These are phyloP conservation scores for Solidago caesia DNA, from an alignment of 129 eudicot genomes.

Conservation along the genomic window DNA sequence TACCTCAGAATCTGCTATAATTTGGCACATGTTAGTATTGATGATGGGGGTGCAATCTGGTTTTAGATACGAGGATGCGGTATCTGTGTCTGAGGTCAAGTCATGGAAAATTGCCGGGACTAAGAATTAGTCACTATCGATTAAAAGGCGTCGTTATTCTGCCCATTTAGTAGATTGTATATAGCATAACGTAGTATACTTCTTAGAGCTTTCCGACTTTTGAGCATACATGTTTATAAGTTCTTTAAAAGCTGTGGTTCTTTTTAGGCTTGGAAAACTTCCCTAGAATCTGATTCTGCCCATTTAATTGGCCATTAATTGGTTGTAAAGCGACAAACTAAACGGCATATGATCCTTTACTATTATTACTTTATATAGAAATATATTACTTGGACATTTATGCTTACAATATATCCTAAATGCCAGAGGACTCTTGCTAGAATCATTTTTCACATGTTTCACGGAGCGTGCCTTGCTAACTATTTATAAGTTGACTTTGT, in stretches of 20 bases:
- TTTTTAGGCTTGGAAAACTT: slow-evolving; percentile 15
- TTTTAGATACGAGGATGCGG: background rate
- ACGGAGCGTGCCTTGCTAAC: background rate
- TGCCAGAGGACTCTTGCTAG: background rate
- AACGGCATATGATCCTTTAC: slow-evolving; percentile 40
- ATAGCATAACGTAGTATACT: background rate
- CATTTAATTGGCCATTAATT: slow-evolving; percentile 18
- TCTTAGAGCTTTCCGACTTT: background rate
- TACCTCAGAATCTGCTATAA: background rate
- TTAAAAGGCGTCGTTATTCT: background rate
- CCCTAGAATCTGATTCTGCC: slow-evolving; percentile 34
- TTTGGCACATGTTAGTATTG: slow-evolving; percentile 15
- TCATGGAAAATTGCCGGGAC: background rate
- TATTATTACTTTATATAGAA: slow-evolving; percentile 1
- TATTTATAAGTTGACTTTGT: background rate
- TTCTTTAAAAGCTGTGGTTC: slow-evolving; percentile 9
- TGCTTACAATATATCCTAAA: background rate
- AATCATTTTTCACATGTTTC: background rate
- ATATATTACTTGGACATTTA: slow-evolving; percentile 1
- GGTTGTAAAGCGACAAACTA: background rate
- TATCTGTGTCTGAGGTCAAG: background rate
- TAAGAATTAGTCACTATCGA: slow-evolving; percentile 11
- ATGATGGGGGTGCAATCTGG: background rate
- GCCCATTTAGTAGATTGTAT: background rate
- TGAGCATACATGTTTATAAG: background rate